Base-by-base conservation (phyloP, 495 filamentous ascomycete genomes). In the Aspergillus steynii region DNA sequence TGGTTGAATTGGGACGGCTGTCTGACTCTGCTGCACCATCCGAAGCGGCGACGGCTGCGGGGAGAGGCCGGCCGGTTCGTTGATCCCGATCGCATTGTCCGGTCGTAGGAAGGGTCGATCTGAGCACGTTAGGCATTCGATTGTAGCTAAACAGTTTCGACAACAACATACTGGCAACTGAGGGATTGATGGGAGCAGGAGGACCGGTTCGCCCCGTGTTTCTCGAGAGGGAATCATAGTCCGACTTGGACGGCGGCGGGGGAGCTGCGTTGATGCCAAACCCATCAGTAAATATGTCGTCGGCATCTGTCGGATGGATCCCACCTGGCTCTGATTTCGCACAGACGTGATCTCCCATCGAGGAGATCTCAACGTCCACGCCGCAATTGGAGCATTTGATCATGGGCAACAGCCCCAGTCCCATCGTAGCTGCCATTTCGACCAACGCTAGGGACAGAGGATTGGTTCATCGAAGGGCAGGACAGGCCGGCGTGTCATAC, bases 331-430 rank as follows among this genome's bases (percentile, higher is more conserved):
- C 52, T 31, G 58, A 5, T 53, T 60, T 62, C 42, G 77, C 71
- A 74, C 91, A 96, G 59, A 89, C 72, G 82, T 99, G 95, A 65
- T 99, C 93, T 48, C 92, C 95, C 91, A 99, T 91, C 67, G 86
- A 75, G 8, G 90, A 88, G 65, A 99, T 97, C 69, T 94, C 90
- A 61, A 98, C 92, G 71, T 95, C 85, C 37, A 78, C 76, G 51
- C 86, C 87, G 71, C 95, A 99, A 72, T 82, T 89, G 53, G 96
- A 98, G 80, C 95, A 99, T 86, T 97, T 98, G 74, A 99, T 92
- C 25, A 87, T 87, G 68, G 94, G 93, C 80, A 99, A 81, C 54
- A 93, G 86, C 77, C 84, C 86, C 78, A 67, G 63, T 54, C 72
- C 62, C 63, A 71, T 69, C 25, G 62, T 60, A 31, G 71, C 65